Percentiles rank a stretch among this genome's conserved stretches.
These are phyloP conservation scores for Colletotrichum truncatum DNA, from an alignment of 2,329 filamentous ascomycete species.

Conservation along the genomic window DNA sequence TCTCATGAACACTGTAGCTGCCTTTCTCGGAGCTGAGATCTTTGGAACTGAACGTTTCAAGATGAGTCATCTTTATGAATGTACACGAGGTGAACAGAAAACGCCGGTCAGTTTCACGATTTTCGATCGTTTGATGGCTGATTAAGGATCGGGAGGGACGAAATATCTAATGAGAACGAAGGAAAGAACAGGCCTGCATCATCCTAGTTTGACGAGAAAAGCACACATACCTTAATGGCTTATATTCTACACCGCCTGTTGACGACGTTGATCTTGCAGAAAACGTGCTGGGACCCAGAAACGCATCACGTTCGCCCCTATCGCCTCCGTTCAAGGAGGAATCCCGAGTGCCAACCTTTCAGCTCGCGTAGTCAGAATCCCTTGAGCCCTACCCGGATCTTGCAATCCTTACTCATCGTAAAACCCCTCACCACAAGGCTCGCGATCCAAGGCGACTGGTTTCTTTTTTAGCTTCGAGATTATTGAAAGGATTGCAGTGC, in stretches of 20 bases:
- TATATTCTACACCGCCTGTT: conserved; percentile 9
- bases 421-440: neutral
- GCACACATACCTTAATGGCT: neutral
- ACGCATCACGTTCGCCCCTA: neutral
- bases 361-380: neutral
- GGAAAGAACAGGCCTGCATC: neutral
- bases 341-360: neutral
- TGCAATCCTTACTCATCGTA: neutral
- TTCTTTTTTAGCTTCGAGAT: neutral
- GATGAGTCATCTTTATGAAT: neutral
- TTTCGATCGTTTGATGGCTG: too few relatives aligned
- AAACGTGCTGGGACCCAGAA: neutral
- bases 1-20: neutral
- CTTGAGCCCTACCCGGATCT: neutral
- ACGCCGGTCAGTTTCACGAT: neutral
- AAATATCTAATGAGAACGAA: too few relatives aligned
- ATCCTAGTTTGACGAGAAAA: neutral
- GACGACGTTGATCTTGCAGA: neutral
- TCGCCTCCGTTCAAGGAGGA: neutral
- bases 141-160: too few relatives aligned
- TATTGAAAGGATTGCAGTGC: conserved; percentile 1
- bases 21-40: neutral
- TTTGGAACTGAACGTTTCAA: neutral
- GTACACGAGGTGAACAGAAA: neutral
- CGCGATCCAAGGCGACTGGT: neutral